A percentile compares a stretch with the other conserved stretches of the same genome.
These are phyloP conservation scores for Mucor racemosus DNA, from an alignment of 371 early-diverging fungal genomes.

Conservation along the genomic window DNA sequence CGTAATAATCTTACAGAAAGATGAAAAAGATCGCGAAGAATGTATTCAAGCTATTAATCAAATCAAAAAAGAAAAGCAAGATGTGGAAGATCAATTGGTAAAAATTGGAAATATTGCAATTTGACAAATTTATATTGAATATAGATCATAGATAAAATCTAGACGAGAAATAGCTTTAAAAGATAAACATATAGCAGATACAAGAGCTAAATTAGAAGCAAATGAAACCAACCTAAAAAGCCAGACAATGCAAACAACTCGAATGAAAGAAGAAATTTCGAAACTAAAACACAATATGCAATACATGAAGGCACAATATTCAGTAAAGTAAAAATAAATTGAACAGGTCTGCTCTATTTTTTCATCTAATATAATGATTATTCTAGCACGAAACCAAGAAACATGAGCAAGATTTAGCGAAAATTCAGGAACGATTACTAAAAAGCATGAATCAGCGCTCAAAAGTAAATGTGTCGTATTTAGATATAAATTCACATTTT, in stretches of 20 bases:
- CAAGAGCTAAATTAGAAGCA: conserved; percentile 26
- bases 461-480: conserved; percentile 30
- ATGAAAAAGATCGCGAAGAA: conserved; percentile 17
- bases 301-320: conserved; percentile 51
- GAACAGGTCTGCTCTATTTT: too few relatives aligned
- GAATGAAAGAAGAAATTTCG: conserved; percentile 44
- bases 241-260: conserved; percentile 24
- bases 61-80: conserved; percentile 15
- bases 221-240: conserved; percentile 19
- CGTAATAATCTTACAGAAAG: conserved; percentile 11
- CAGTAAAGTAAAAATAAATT: conserved; percentile 29
- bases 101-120: not conserved
- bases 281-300: conserved; percentile 50
- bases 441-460: conserved; percentile 44
- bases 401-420: conserved; percentile 47
- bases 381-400: conserved; percentile 47
- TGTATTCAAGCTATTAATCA: conserved; percentile 13
- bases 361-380: not conserved
- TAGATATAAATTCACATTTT: conserved; percentile 33
- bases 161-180: conserved; percentile 11
- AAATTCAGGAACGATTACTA: conserved; percentile 41
- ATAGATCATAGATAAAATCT: not conserved
- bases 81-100: conserved; percentile 13
- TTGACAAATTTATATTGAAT: not conserved
- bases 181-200: conserved; percentile 10